A percentile compares a stretch with the other conserved stretches of the same genome.
Evolutionary conservation across 1,284 basidiomycete genomes (phyloP).

Genomic region (Rhodotorula sp.): DNA sequence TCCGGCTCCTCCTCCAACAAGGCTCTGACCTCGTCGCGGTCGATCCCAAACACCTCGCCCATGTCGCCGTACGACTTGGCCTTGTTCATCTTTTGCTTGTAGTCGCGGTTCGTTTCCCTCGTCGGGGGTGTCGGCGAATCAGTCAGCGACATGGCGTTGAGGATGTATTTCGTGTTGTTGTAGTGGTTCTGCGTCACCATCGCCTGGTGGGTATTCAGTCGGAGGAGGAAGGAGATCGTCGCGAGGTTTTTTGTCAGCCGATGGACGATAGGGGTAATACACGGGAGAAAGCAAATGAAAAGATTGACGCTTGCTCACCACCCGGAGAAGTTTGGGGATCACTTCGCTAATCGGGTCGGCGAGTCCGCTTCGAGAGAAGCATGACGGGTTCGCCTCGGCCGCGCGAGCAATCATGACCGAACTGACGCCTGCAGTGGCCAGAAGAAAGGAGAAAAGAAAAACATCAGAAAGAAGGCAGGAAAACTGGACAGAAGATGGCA

Average conservation of each 20-base stretch:
- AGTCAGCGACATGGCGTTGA: conserved; percentile 54
- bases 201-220: conserved; percentile 41
- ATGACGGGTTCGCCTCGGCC: conserved; percentile 87
- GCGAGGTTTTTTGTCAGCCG: neutral
- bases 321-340: conserved; percentile 70
- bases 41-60: conserved; percentile 57
- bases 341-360: conserved; percentile 68
- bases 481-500: neutral
- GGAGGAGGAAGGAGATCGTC: neutral
- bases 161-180: conserved; percentile 87
- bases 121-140: conserved; percentile 46
- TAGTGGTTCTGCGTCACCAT: conserved; percentile 61
- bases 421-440: conserved; percentile 62
- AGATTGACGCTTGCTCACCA: conserved; percentile 62
- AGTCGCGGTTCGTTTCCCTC: conserved; percentile 41
- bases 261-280: neutral
- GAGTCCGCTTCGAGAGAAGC: conserved; percentile 67
- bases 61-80: conserved; percentile 69
- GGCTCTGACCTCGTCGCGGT: conserved; percentile 19
- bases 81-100: conserved; percentile 59
- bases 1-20: conserved; percentile 2
- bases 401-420: conserved; percentile 95
- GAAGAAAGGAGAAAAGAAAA: too few species aligned
- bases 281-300: conserved; percentile 33
- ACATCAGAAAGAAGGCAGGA: too few species aligned